Base-by-base conservation (phyloP, 83 land plant species). In the Picea abies region DNA sequence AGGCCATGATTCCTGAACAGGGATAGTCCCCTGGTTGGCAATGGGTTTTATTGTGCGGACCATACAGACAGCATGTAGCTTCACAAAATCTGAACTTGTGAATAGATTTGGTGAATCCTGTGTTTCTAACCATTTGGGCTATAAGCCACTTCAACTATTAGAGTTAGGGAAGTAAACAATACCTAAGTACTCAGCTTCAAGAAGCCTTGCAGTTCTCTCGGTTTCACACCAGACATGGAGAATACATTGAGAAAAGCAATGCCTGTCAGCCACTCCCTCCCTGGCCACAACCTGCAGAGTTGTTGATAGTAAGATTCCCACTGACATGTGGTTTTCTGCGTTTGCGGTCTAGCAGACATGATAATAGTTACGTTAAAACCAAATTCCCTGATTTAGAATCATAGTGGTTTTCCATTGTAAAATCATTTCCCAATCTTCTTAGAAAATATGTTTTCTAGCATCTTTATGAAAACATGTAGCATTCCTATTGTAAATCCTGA, bases 191-290 rank as follows among this genome's bases (percentile, higher is more conserved):
- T 82, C 73, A 37, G 72, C 68, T 60, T 84, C 70, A 82, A 89
- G 35, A 37, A 87, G 77, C 52, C 63, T 71, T 9, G 90, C 91
- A 26, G 83, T 84, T 52, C 63, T 44, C 56, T 63, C 82, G 3
- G 91, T 89, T 66, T 89, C 91, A 76, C 91, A 89, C 90, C 91
- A 89, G 16, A 89, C 85, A 80, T 87, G 89, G 12, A 89, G 83
- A 25, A 89, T 87, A 82, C 90, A 89, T 52, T 84, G 86, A 37
- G 79, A 84, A 80, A 89, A 89, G 70, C 87, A 87, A 79, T 89
- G 90, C 69, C 87, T 85, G 32, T 80, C 63, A 14, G 84, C 79
- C 52, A 87, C 89, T 39, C 91, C 91, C 60, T 87, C 85, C 23
- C 89, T 70, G 65, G 91, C 91, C 52, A 89, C 90, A 32, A 89